Conservation (phyloP, 2,329 filamentous ascomycete species). For the Paecilomyces variotii region DNA sequence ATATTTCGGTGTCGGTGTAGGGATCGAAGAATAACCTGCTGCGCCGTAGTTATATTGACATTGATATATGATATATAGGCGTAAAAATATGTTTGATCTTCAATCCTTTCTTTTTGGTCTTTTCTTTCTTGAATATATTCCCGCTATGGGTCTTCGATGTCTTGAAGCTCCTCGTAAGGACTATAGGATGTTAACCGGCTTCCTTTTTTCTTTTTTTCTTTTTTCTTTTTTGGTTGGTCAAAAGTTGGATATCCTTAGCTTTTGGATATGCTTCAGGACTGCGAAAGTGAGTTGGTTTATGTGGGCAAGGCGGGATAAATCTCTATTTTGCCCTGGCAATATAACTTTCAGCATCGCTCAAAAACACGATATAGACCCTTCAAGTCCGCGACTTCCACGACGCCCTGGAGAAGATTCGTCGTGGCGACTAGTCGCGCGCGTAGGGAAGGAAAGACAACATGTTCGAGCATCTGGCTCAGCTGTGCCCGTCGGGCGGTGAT, state of each 20-base stretch:
- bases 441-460: constrained; percentile 84
- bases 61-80: neutral
- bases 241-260: neutral
- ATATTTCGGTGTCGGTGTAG: neutral
- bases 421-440: constrained; percentile 77
- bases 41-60: neutral
- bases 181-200: too few species aligned
- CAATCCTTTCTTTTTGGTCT: neutral
- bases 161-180: neutral
- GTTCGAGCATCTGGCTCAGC: constrained; percentile 68
- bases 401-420: constrained; percentile 62
- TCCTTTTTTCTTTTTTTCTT: too few species aligned
- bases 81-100: neutral
- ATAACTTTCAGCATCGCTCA: constrained; percentile 65
- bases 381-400: constrained; percentile 82
- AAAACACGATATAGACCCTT: constrained; percentile 93
- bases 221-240: too few species aligned
- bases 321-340: too few species aligned
- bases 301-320: too few species aligned
- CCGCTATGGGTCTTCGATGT: neutral
- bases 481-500: constrained; percentile 52
- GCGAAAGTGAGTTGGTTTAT: neutral
- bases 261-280: neutral
- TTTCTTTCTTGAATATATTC: neutral
- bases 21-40: neutral